Base-by-base conservation (phyloP, 129 eudicot species). In the Pseudognaphalium luteoalbum region DNA sequence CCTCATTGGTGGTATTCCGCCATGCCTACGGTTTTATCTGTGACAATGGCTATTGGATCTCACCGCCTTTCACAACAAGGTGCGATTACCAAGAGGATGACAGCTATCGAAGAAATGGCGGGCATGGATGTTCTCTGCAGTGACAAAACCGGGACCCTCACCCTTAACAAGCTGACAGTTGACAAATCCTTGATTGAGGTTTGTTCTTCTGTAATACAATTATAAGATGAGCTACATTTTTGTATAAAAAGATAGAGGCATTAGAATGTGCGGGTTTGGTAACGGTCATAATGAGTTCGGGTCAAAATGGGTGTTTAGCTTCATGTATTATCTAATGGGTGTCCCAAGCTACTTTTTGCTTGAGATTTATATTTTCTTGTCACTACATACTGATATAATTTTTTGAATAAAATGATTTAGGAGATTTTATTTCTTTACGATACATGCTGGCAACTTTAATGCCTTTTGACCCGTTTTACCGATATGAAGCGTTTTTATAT, bases 121-220 rank as follows among this genome's bases (percentile, higher is more conserved):
- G 97, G 96, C 34, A 92, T 92, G 97, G 97, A 92, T 81, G 88
- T 92, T 52, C 96, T 92, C 16, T 92, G 97, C 77, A 92, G 97
- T 72, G 97, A 92, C 67, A 92, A 89, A 75, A 92, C 97, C 0
- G 97, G 96, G 11, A 92, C 97, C 17, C 89, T 92, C 66, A 92
- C 97, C 12, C 96, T 92, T 35, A 92, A 92, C 83, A 92, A 92
- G 84, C 86, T 91, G 11, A 87, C 90, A 0, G 97, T 91, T 32
- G 97, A 91, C 67, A 87, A 87, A 71, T 29, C 37, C 70, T 37
- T 92, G 66, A 87, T 92, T 15, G 96, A 92, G 82, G 86, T 83
- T 65, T 3, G 50, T 35, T 20, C 34, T 39, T 41, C 58, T 68
- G 17, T 11, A 4, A 59, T 10, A 5, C 16, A 51, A 52, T 52